Percentiles rank a stretch among this genome's conserved stretches.
These are phyloP conservation scores for Arbutus unedo DNA, from an alignment of 148 eudicot genomes.

Conservation along the genomic window DNA sequence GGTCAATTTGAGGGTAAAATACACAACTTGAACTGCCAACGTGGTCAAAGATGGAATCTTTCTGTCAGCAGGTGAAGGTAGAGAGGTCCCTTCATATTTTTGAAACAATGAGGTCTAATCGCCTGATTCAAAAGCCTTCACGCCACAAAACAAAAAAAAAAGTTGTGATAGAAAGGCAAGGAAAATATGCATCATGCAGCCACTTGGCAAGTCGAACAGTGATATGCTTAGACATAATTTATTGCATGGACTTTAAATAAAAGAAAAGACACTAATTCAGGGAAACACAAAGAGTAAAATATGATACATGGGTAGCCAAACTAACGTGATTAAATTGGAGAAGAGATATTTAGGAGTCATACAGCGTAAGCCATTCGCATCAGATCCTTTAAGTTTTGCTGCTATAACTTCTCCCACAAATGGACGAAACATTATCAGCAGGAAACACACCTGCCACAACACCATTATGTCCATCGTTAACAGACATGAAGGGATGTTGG, in stretches of 20 bases:
- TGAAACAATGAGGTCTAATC: not conserved
- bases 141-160: not conserved
- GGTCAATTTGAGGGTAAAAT: not conserved
- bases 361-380: slow-evolving; percentile 64
- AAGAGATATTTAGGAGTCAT: slow-evolving; percentile 14
- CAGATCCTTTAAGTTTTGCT: slow-evolving; percentile 63
- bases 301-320: not conserved
- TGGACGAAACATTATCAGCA: slow-evolving; percentile 79
- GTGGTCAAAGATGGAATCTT: not conserved
- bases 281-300: not conserved
- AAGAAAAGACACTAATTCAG: not conserved
- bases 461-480: not conserved
- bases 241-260: not conserved
- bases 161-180: not conserved
- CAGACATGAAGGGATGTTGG: not conserved
- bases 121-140: slow-evolving; percentile 1
- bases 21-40: not conserved
- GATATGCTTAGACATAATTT: not conserved
- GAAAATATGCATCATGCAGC: not conserved
- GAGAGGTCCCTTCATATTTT: not conserved
- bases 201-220: not conserved
- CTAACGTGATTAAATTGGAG: not conserved
- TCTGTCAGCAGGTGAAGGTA: not conserved
- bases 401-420: slow-evolving; percentile 68
- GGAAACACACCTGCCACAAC: slow-evolving; percentile 61